phyloP scores from a whole-genome alignment of 2,329 filamentous ascomycete genomes.

The Fusarium sp. region DNA sequence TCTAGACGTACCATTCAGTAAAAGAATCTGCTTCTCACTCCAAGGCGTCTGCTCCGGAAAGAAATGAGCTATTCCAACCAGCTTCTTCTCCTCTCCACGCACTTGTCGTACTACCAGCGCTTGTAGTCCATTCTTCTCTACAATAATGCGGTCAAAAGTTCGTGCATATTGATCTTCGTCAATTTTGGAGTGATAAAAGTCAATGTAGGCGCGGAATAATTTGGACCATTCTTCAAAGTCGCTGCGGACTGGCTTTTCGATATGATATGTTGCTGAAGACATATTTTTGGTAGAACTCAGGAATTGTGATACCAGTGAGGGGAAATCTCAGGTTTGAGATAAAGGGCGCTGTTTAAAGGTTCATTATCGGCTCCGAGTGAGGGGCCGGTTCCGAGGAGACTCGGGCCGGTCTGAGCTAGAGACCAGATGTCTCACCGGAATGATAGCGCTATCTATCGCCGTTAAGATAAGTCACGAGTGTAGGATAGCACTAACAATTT shows the following conservation, averaged over 20 bases:
- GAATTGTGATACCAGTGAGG: accelerated
- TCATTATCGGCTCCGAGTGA: background rate
- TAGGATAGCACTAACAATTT: too few relatives aligned
- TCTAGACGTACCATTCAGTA: conserved; percentile 16
- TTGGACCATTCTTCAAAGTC: conserved; percentile 31
- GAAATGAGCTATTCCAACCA: conserved; percentile 35
- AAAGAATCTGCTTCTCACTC: conserved; percentile 34
- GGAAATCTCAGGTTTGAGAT: background rate
- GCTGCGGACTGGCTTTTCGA: conserved; percentile 3
- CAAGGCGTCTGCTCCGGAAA: conserved; percentile 37
- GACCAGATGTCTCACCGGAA: background rate
- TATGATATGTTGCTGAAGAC: conserved; percentile 9
- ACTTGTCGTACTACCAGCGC: conserved; percentile 16
- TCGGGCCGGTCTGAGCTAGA: background rate
- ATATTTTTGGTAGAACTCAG: background rate
- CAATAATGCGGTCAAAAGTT: conserved; percentile 28
- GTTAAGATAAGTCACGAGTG: background rate
- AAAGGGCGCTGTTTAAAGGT: background rate
- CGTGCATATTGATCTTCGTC: conserved; percentile 23
- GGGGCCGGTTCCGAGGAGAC: conserved; percentile 10
- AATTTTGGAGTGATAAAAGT: conserved; percentile 25
- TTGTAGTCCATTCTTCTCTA: conserved; percentile 15
- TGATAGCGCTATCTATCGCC: background rate
- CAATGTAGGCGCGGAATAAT: conserved; percentile 29
- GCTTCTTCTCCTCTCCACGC: background rate